phyloP scores from a whole-genome alignment of 2,329 filamentous ascomycete genomes.

The Cercospora sp. region DNA sequence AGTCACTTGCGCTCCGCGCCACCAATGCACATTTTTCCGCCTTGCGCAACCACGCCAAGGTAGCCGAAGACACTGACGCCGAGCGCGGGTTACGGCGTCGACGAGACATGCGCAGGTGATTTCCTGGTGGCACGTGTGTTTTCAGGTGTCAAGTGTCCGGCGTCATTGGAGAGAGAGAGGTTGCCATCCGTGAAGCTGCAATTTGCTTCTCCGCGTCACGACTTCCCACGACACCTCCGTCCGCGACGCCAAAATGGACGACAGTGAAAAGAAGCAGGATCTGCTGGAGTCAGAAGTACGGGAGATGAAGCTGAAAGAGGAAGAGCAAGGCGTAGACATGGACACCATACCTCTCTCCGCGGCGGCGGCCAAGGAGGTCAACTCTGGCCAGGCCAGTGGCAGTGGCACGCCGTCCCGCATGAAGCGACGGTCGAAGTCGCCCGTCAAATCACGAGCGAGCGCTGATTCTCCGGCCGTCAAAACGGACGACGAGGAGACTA shows the following conservation, averaged over 20 bases:
- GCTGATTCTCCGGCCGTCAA: conserved; percentile 42
- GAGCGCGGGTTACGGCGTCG: background rate
- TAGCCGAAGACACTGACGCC: background rate
- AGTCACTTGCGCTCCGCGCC: conserved; percentile 5
- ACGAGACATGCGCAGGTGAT: conserved; percentile 14
- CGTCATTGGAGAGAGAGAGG: background rate
- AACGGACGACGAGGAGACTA: conserved; percentile 52
- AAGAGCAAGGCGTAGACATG: conserved; percentile 35
- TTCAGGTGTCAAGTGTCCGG: conserved; percentile 2
- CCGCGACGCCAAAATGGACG: conserved; percentile 41
- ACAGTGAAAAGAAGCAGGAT: conserved; percentile 40
- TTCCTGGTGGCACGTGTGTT: conserved; percentile 23
- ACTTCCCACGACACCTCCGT: conserved; percentile 30
- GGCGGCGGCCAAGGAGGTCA: conserved; percentile 29
- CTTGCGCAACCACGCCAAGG: conserved; percentile 11
- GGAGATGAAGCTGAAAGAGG: conserved; percentile 50
- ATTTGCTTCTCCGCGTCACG: conserved; percentile 15
- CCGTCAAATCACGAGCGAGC: conserved; percentile 31
- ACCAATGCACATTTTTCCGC: conserved; percentile 11
- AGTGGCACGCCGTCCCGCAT: conserved; percentile 25
- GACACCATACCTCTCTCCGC: conserved; percentile 28
- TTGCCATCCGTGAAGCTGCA: conserved; percentile 20
- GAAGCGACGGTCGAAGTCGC: conserved; percentile 32
- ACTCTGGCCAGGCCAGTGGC: conserved; percentile 28
- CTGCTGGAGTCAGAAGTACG: conserved; percentile 47